A percentile compares a stretch with the other conserved stretches of the same genome.
These are phyloP conservation scores for Shiraia bambusicola DNA, from an alignment of 2,329 filamentous ascomycete genomes.

Conservation along the genomic window DNA sequence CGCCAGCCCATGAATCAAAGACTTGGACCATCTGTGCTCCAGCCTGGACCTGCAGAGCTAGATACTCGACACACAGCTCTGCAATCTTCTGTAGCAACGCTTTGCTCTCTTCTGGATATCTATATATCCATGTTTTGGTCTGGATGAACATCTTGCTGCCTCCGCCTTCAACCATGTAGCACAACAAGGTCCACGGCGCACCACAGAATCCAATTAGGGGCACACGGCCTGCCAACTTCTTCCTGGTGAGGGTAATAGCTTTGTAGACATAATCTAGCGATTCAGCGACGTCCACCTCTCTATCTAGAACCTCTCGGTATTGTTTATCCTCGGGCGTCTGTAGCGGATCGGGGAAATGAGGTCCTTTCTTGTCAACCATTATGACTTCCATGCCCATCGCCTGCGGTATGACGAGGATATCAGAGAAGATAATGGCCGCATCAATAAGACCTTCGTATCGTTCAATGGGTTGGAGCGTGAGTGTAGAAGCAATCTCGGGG, in stretches of 20 bases:
- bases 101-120: conserved; percentile 77
- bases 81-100: conserved; percentile 85
- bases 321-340: conserved; percentile 77
- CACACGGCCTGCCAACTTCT: conserved; percentile 84
- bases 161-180: conserved; percentile 98
- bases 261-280: conserved; percentile 95
- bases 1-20: conserved; percentile 97
- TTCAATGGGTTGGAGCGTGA: conserved; percentile 93
- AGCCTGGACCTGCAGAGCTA: conserved; percentile 87
- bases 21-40: conserved; percentile 96
- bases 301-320: conserved; percentile 74
- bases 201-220: conserved; percentile 96
- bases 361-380: conserved; percentile 97
- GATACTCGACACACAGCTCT: conserved; percentile 90
- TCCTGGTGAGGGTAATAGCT: conserved; percentile 85
- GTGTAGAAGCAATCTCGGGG: conserved; percentile 86
- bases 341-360: conserved; percentile 87
- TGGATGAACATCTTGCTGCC: conserved; percentile 93
- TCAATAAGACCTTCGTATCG: conserved; percentile 89
- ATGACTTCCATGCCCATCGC: conserved; percentile 98
- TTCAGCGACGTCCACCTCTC: conserved; percentile 77
- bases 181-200: conserved; percentile 93
- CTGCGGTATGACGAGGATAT: conserved; percentile 96
- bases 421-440: conserved; percentile 97
- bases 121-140: conserved; percentile 96